Base-by-base conservation (phyloP, 2,329 filamentous ascomycete species). In the Colletotrichum melonis region DNA sequence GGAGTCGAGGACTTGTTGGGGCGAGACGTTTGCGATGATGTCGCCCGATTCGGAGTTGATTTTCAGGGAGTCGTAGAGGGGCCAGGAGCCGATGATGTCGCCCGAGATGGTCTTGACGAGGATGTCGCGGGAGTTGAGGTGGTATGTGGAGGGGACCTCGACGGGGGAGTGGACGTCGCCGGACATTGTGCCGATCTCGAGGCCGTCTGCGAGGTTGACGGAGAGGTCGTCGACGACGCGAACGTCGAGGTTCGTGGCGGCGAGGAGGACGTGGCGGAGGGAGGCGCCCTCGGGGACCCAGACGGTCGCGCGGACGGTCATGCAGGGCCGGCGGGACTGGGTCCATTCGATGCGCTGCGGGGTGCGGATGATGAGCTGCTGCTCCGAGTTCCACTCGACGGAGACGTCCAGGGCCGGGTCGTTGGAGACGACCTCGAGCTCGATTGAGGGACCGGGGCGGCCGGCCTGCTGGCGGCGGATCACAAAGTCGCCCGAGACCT, bases 1-100 rank as follows among this genome's bases (percentile, higher is more conserved):
- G n/a, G 80, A 75, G 8, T 79, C 74, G 52, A 82, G 78, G n/a
- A 76, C 83, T 0, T 80, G 78, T 75, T 86, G 81, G 6, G 86
- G 86, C 14, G 79, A 80, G 66, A 90, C 79, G 42, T 80, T 81
- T 4, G 82, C 80, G 19, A 72, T 72, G 69, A 89, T 79, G 65
- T 81, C 76, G 59, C 88, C 88, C 0, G 88, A 86, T 0, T 81
- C 80, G 8, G 85, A 84, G 22, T 79, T 75, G n/a, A 89, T 78
- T 22, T 81, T 79, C 14, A 90, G 82, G 35, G 83, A 78, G 76
- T 89, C 86, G 77, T 85, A 87, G 1, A 90, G 80, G 0, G 88
- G 86, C 81, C 86, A 89, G 78, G 82, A 84, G 35, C 88, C 88
- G 16, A 73, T 72, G 74, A 90, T 84, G 16, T 78, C 63, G 8